A percentile compares a stretch with the other conserved stretches of the same genome.
Evolutionary conservation across 306 rosid species (phyloP).

Genomic region (Quercus suber): DNA sequence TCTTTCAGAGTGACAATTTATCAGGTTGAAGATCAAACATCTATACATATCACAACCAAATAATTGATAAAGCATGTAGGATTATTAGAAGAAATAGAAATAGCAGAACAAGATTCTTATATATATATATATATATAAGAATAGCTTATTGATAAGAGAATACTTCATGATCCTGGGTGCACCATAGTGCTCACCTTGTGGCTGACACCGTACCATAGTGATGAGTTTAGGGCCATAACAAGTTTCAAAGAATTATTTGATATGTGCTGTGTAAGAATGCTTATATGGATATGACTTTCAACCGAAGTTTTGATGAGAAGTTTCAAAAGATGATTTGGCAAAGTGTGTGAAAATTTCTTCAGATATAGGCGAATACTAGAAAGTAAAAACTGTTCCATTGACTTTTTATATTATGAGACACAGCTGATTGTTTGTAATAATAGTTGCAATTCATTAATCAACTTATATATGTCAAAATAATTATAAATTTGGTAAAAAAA

Average conservation of each 20-base stretch:
- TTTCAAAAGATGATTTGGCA: background rate
- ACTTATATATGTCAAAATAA: background rate
- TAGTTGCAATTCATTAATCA: background rate
- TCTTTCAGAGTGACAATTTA: background rate
- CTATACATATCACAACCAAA: background rate
- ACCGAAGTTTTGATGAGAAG: background rate
- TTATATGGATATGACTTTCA: background rate
- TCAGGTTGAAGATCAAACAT: background rate
- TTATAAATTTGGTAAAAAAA: background rate
- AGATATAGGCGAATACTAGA: no score
- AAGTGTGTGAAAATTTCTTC: no score
- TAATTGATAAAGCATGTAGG: background rate
- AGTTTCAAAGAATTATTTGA: background rate
- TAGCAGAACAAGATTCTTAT: no score
- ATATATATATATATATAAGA: no score
- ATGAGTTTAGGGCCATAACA: background rate
- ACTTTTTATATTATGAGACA: background rate
- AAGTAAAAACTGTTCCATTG: no score
- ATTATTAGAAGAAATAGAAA: background rate
- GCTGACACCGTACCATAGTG: background rate
- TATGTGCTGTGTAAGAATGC: background rate
- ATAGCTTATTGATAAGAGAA: no score
- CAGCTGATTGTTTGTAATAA: background rate
- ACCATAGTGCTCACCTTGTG: background rate
- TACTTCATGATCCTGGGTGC: no score